Base-by-base conservation (phyloP, 2,329 filamentous ascomycete genomes). In the Huntiella savannae region DNA sequence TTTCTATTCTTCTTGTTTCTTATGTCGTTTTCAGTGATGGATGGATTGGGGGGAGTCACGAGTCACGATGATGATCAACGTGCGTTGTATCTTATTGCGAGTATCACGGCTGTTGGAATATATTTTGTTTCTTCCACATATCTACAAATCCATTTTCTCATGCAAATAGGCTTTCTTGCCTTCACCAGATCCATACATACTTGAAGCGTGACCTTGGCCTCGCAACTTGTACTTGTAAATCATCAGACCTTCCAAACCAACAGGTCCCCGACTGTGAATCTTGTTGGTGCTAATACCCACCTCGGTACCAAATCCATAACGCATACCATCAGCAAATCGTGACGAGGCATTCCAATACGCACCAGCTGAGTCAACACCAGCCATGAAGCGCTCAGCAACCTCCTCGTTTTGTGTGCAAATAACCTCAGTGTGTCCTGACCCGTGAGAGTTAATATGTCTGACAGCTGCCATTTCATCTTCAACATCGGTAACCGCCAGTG, bases 201-300 rank as follows among this genome's bases (percentile, higher is more conserved):
- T 73, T 16, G 83, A 84, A n/a, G 78, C 69, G 54, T 98, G 91
- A 7, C 87, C 91, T 49, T 74, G 67, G 1, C 88, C 91, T 34
- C 82, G 69, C 52, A 98, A 71, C 61, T 91, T 76, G 68, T 95
- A 98, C 68, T 95, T 95, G 66, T 98, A 95, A 52, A 96, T 96
- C 59, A 85, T 94, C 60, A 98, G 63, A 1, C 91, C 91, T 58
- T 96, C 91, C 45, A 98, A 66, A 1, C 91, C 91, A 4, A 98
- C 91, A 0, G 91, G 91, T 0, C 91, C 91, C 43, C 91, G 70
- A 1, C 84, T 82, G 60, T 98, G 91, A 52, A 98, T 94, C 68
- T 96, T 98, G 68, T 95, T 98, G 43, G 91, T 98, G 65, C 83
- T 92, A 63, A 98, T 96, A 46, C 91, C 91, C 17, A 98, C 91